Base-by-base conservation (phyloP, 805 yeast genomes). In the Yarrowia deformans region DNA sequence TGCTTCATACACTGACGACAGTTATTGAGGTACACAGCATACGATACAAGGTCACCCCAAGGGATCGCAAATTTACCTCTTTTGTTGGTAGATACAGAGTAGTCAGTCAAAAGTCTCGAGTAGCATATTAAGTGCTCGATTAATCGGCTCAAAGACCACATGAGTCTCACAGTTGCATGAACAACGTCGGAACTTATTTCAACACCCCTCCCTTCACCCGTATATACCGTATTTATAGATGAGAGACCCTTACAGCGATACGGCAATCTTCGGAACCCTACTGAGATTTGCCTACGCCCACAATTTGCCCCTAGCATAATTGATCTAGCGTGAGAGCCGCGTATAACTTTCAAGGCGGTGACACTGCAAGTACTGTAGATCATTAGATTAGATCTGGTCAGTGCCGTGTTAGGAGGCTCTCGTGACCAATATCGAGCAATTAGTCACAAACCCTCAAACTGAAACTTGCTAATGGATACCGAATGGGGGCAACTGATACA, bases 331-430 rank as follows among this genome's bases (percentile, higher is more conserved):
- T 3, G 34, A 19, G 13, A 7, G n/a, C 16, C 10, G 50, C 8
- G 9, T 16, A 16, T 16, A 1, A 39, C 29, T 12, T 39, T 13
- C 40, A n/a, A 45, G 29, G 6, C 29, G 50, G 29, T 14, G 6
- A 2, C n/a, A 48, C 10, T 23, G 29, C 29, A 23, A 4, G 3
- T n/a, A n/a, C n/a, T n/a, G n/a, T 48, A 29, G 52, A 16, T 19
- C 52, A 1, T 29, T 48, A 48, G 7, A 16, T 16, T 3, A n/a
- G n/a, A 23, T 23, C 52, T 29, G 29, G 29, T 1, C 18, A 14
- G 52, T 29, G 35, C 52, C 52, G 35, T 29, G 35, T 48, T 48
- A 35, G 52, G 52, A 14, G 29, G 52, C 7, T 46, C 50, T 46
- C 34, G 34, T 19, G 50, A 46, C 5, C 50, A 16, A 42, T 1